Conservation (phyloP, 176 grass and related monocot species). For the Aegilops bicornis region DNA sequence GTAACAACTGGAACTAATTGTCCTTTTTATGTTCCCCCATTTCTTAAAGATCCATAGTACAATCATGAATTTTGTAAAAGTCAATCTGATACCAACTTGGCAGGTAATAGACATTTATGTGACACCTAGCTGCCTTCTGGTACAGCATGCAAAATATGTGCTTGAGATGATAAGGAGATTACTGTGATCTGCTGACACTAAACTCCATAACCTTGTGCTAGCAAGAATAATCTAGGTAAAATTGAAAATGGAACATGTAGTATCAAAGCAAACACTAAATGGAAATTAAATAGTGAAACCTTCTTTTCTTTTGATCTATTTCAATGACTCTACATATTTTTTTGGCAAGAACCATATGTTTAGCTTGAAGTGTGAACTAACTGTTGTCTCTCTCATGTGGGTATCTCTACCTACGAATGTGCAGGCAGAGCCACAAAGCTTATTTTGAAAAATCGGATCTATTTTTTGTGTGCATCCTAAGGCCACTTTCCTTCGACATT, state of each 20-base stretch:
- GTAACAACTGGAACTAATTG: conserved; percentile 31
- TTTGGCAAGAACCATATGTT: not conserved
- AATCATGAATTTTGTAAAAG: not conserved
- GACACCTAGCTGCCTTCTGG: conserved; percentile 23
- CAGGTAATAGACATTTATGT: conserved; percentile 1
- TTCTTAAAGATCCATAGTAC: conserved; percentile 8
- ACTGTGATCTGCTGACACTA: not conserved
- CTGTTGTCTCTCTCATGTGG: not conserved
- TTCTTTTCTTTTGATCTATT: not conserved
- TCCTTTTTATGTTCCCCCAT: not conserved
- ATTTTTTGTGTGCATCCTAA: conserved; percentile 84
- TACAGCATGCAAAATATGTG: not conserved
- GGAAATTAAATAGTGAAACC: not conserved
- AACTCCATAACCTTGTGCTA: not conserved
- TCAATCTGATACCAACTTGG: not conserved
- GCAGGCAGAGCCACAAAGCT: conserved; percentile 87
- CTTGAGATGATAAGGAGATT: not conserved
- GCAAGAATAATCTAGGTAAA: not conserved
- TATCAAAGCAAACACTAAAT: not conserved
- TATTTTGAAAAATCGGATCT: conserved; percentile 93
- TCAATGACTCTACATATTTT: not conserved
- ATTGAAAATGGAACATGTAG: not conserved
- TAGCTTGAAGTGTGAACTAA: conserved; percentile 23
- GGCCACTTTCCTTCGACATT: conserved; percentile 77
- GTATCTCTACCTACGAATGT: conserved; percentile 26